These are phyloP conservation scores for Grosmannia serpens DNA, from an alignment of 2,329 filamentous ascomycete genomes.

Conservation along the genomic window DNA sequence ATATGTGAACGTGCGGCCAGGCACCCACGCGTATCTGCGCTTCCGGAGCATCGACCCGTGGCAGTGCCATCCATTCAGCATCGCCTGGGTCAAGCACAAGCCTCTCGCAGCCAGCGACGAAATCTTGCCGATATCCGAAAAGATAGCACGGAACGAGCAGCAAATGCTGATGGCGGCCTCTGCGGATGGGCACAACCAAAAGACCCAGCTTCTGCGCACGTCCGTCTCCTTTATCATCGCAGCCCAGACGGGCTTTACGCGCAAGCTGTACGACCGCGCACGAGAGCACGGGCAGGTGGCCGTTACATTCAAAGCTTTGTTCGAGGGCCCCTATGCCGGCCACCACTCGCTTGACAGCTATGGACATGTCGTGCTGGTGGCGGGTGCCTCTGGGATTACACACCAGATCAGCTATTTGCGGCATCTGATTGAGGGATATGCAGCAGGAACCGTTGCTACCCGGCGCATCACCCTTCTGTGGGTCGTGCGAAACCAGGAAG, in stretches of 20 bases:
- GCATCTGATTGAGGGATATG: slow-evolving; percentile 60
- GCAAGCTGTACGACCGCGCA: slow-evolving; percentile 64
- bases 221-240: slow-evolving; percentile 74
- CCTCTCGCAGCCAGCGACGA: slow-evolving; percentile 19
- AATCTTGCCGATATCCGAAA: slow-evolving; percentile 27
- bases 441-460: slow-evolving; percentile 62
- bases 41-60: slow-evolving; percentile 54
- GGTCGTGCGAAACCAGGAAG: slow-evolving; percentile 82
- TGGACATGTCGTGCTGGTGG: slow-evolving; percentile 81
- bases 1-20: slow-evolving; percentile 53
- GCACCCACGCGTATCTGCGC: slow-evolving; percentile 65
- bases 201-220: slow-evolving; percentile 31
- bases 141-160: slow-evolving; percentile 13
- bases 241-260: slow-evolving; percentile 79
- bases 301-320: slow-evolving; percentile 56
- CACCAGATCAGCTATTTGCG: slow-evolving; percentile 85
- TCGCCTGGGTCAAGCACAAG: slow-evolving; percentile 58
- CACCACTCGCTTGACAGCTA: slow-evolving; percentile 84
- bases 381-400: slow-evolving; percentile 88
- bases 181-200: slow-evolving; percentile 9
- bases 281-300: slow-evolving; percentile 36
- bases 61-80: slow-evolving; percentile 70
- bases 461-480: slow-evolving; percentile 76
- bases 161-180: slow-evolving; percentile 9
- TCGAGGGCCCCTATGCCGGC: slow-evolving; percentile 83